Evolutionary conservation across 2,329 filamentous ascomycete species (phyloP).

Genomic region (Metarhizium humberi): DNA sequence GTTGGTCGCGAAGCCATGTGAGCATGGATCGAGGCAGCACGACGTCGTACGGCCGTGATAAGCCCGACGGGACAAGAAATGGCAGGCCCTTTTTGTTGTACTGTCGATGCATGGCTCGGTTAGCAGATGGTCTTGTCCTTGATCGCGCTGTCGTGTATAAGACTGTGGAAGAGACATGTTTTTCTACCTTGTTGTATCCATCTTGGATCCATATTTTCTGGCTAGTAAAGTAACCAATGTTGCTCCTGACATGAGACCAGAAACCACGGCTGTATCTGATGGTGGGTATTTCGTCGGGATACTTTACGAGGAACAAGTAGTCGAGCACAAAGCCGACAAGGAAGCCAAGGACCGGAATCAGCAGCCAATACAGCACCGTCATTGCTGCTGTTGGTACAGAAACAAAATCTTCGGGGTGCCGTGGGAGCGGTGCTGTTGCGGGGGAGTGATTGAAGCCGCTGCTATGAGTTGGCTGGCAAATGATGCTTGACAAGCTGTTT

Average conservation of each 20-base stretch:
- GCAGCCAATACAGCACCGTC: not conserved
- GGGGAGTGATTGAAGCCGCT: too few species aligned
- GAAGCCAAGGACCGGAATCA: not conserved
- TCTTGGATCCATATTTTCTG: not conserved
- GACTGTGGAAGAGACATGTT: not conserved
- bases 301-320: not conserved
- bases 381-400: not conserved
- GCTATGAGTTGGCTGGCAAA: too few species aligned
- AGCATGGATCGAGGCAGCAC: conserved; percentile 34
- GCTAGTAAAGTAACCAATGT: not conserved
- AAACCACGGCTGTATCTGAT: not conserved
- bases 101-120: conserved; percentile 11
- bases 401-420: too few species aligned
- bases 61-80: conserved; percentile 32
- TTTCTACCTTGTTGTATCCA: not conserved
- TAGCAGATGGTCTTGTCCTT: not conserved
- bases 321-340: not conserved
- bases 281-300: not conserved
- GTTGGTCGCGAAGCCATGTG: conserved; percentile 36
- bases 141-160: not conserved
- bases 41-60: conserved; percentile 31
- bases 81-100: conserved; percentile 30
- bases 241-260: not conserved
- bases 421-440: too few species aligned
- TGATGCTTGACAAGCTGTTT: too few species aligned